Evolutionary conservation across 208 protist genomes (phyloP), one percentile per base, ranked within the genome.

Genomic region (Crithidia mellificae): DNA sequence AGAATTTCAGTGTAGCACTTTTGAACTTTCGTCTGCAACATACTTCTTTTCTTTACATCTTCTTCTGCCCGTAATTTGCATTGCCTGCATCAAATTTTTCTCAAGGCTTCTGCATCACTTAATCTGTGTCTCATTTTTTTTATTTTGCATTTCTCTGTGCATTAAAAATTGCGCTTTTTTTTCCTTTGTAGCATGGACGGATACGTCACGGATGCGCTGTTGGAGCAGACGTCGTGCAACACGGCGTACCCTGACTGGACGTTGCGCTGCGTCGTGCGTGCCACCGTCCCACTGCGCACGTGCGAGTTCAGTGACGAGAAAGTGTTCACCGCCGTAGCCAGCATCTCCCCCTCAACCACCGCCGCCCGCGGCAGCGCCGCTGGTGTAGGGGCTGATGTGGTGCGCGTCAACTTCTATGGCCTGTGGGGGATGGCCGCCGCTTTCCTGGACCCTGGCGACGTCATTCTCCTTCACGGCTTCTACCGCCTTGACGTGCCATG

Each of bases 401-500:
- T 88, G 25, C 78, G 80, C 51, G 54, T 90, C 29, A 80, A 90
- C 68, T 90, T 92, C 65, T 89, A 88, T 61, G 77, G 84, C 34
- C 70, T 83, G 36, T 94, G 85, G 88, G 88, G 81, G 8, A 66
- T 68, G 49, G 86, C 72, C 2, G 85, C 84, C 15, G 68, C 81
- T 36, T 94, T 94, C 63, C 63, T 88, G 15, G 83, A 89, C 36
- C 55, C 64, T 3, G 85, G 81, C 27, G 88, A 91, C 52, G 78
- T 85, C 32, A 25, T 94, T 15, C 38, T 85, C 11, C 72, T 94
- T 19, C 72, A 63, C 20, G 81, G 84, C 22, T 71, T 69, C 34
- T 61, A 24, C 8, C 46, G 62, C 12, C 58, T 52, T 7, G 54
- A 57, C 32, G 51, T 36, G 11, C 71, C 63, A 20, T 43, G 11